Evolutionary conservation across 495 filamentous ascomycete species (phyloP), one percentile per base, ranked within the genome.

Genomic region (Aspergillus bridgeri): DNA sequence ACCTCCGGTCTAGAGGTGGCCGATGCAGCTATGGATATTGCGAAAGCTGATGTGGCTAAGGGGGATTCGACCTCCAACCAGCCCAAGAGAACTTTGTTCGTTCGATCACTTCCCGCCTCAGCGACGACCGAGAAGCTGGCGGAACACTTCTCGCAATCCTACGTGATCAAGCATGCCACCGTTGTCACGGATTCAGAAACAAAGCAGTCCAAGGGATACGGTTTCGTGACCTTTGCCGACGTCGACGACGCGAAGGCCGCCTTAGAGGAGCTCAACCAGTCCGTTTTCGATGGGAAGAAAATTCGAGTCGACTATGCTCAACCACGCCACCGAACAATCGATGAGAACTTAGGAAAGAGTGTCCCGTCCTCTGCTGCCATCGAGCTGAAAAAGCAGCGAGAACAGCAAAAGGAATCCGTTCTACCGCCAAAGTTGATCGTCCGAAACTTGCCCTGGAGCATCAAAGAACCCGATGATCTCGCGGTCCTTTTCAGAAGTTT

Each of bases 181-280:
- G 90, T 91, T 13, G 90, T 99, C 19, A 75, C 83, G 29, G 92
- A 98, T 69, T 81, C 87, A 1, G 72, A 81, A 57, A 94, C 90
- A 6, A 96, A 96, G 65, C 74, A 83, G 48, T 96, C 89, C 19
- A 89, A 90, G 62, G 93, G 93, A 9, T 99, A 89, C 71, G 94
- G 94, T 49, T 99, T 99, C 73, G 92, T 98, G 48, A 96, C 94
- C 13, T 96, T 98, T 65, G 87, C 92, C 65, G 93, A 98, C 65
- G 79, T 88, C 51, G 91, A 96, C 58, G 94, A 99, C 74, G 92
- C 94, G 23, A 73, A 88, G 60, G 78, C 82, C 51, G 94, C 94
- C 17, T 77, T 86, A 66, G 81, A 88, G 59, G 86, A 92, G 68
- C 83, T 96, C 66, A 82, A 95, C 65, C 86, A 86, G 49, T 73